Conservation (phyloP, 257 asterid species). For the Nicotiana obtusifolia region DNA sequence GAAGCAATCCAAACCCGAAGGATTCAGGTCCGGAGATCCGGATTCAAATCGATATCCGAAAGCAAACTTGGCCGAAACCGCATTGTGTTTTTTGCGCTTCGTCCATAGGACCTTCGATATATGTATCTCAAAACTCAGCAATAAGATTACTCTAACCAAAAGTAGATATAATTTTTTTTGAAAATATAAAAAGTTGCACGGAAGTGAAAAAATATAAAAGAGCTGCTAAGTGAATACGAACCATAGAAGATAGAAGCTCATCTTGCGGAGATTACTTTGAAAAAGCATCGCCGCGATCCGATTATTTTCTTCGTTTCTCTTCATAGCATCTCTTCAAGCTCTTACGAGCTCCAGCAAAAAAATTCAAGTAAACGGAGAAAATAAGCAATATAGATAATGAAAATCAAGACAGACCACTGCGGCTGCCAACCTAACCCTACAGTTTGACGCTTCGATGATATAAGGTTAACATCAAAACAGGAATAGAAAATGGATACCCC, state of each 20-base stretch:
- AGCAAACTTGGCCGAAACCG: too few relatives aligned
- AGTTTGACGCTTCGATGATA: neutral
- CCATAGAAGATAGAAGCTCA: too few relatives aligned
- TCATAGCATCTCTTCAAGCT: neutral
- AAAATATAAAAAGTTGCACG: neutral
- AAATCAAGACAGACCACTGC: too few relatives aligned
- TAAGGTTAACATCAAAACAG: neutral
- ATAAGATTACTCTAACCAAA: neutral
- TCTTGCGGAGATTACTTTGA: too few relatives aligned
- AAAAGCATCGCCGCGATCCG: too few relatives aligned
- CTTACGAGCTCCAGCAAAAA: neutral
- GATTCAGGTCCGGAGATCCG: too few relatives aligned
- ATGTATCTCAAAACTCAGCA: neutral
- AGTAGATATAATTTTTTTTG: neutral
- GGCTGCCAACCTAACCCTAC: neutral
- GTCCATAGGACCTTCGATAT: constrained; percentile 83
- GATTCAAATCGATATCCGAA: too few relatives aligned
- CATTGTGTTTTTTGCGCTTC: too few relatives aligned
- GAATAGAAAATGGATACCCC: rapidly evolving
- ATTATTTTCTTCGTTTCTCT: too few relatives aligned
- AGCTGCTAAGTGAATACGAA: constrained; percentile 90
- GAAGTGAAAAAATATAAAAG: neutral
- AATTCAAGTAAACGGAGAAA: neutral
- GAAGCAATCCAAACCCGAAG: too few relatives aligned
- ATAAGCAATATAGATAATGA: too few relatives aligned